Conservation (phyloP, 2,329 filamentous ascomycete species). For the Cadophora sp. region DNA sequence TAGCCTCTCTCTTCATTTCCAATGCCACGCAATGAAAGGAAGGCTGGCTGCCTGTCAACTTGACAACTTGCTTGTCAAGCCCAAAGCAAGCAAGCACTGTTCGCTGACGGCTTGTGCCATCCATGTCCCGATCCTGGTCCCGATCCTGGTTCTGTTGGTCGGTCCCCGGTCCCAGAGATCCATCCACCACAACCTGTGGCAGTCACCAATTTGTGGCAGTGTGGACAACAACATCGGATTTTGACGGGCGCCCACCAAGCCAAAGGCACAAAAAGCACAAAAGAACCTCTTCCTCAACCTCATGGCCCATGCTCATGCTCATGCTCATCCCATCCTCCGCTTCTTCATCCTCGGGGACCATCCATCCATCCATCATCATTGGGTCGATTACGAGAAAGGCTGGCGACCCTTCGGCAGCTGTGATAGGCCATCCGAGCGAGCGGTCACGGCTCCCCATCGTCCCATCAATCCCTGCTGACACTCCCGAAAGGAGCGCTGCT, state of each 20-base stretch:
- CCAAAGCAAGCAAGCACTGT: neutral
- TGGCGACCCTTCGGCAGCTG: neutral
- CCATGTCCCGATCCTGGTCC: slow-evolving; percentile 8
- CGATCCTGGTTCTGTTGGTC: neutral
- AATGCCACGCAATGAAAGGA: slow-evolving; percentile 8
- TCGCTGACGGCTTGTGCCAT: neutral
- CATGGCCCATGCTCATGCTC: too few relatives aligned
- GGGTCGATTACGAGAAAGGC: slow-evolving; percentile 10
- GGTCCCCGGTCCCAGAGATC: neutral
- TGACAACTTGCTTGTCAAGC: too few relatives aligned
- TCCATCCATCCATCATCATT: too few relatives aligned
- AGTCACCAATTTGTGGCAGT: neutral
- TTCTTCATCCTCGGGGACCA: too few relatives aligned
- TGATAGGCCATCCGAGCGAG: slow-evolving; percentile 7
- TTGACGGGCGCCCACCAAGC: too few relatives aligned
- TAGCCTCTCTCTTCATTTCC: neutral
- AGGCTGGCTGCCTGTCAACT: neutral
- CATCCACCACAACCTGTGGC: neutral
- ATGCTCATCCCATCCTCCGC: neutral
- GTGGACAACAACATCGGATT: neutral
- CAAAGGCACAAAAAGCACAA: slow-evolving; percentile 8
- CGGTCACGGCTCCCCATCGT: slow-evolving; percentile 6
- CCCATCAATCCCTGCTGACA: slow-evolving; percentile 16
- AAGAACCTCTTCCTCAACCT: neutral
- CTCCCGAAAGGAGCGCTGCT: slow-evolving; percentile 12